A percentile compares a stretch with the other conserved stretches of the same genome.
phyloP scores from a whole-genome alignment of 176 grass and related monocot species.

The Paspalum vaginatum region DNA sequence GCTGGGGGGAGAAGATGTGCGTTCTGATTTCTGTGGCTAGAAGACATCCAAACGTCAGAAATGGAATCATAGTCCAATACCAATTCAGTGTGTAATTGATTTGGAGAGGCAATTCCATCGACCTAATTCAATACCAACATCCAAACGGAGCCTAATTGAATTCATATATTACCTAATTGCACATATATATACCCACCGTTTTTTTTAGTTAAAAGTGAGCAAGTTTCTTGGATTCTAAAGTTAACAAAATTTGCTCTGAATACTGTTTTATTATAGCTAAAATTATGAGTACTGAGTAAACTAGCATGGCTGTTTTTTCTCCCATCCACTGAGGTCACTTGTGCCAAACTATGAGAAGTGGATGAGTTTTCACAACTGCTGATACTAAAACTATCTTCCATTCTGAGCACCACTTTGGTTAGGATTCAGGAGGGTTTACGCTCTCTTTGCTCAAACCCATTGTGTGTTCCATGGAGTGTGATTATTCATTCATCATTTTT shows the following conservation, averaged over 20 bases:
- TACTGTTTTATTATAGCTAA: slow-evolving; percentile 5
- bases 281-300: not conserved
- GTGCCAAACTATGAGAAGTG: not conserved
- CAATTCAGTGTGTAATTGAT: too few species aligned
- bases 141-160: too few species aligned
- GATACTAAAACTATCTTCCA: slow-evolving; percentile 9
- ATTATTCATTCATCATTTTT: slow-evolving; percentile 17
- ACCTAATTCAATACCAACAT: too few species aligned
- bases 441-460: not conserved
- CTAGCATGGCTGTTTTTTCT: not conserved
- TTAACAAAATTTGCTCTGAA: not conserved
- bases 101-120: too few species aligned
- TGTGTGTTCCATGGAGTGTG: not conserved
- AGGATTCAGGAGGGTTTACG: not conserved
- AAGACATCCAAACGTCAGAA: too few species aligned
- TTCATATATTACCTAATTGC: not conserved
- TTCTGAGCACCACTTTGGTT: not conserved
- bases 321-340: not conserved
- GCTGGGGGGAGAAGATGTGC: too few species aligned
- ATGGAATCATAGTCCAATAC: too few species aligned
- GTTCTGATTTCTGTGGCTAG: too few species aligned
- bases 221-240: not conserved
- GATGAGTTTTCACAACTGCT: not conserved
- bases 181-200: not conserved
- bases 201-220: not conserved